These are phyloP conservation scores for Larix kaempferi DNA, from an alignment of 75 land plant genomes.

Conservation along the genomic window DNA sequence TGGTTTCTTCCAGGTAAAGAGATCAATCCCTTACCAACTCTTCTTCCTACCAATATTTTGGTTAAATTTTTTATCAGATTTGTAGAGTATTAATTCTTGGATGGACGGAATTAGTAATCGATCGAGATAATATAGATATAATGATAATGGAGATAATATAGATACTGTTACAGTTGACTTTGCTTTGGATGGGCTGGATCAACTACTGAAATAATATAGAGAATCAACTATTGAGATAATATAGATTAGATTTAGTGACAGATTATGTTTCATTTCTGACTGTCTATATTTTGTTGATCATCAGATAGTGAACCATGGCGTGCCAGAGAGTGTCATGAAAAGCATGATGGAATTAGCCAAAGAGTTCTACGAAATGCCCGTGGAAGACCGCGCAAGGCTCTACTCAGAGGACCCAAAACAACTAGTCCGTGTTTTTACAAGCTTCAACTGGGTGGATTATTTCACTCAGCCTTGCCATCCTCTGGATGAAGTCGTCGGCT, in stretches of 20 bases:
- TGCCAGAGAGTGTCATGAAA: constrained; percentile 22
- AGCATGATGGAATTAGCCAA: constrained; percentile 31
- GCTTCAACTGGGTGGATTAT: constrained; percentile 40
- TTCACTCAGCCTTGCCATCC: constrained; percentile 53
- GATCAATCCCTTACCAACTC: too few species aligned
- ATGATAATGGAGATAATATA: too few species aligned
- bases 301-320: constrained; percentile 66
- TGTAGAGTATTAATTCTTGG: too few species aligned
- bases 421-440: constrained; percentile 52
- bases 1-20: constrained; percentile 33
- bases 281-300: too few species aligned
- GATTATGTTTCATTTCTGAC: not conserved
- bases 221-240: too few species aligned
- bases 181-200: too few species aligned
- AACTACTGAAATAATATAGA: too few species aligned
- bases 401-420: constrained; percentile 27
- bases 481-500: constrained; percentile 15
- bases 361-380: constrained; percentile 47
- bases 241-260: not conserved
- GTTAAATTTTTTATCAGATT: too few species aligned
- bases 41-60: too few species aligned
- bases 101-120: too few species aligned
- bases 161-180: too few species aligned
- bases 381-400: constrained; percentile 32
- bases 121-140: too few species aligned